Base-by-base conservation (phyloP, 225 moss, liverwort and hornwort genomes). In the Straminergon stramineum region DNA sequence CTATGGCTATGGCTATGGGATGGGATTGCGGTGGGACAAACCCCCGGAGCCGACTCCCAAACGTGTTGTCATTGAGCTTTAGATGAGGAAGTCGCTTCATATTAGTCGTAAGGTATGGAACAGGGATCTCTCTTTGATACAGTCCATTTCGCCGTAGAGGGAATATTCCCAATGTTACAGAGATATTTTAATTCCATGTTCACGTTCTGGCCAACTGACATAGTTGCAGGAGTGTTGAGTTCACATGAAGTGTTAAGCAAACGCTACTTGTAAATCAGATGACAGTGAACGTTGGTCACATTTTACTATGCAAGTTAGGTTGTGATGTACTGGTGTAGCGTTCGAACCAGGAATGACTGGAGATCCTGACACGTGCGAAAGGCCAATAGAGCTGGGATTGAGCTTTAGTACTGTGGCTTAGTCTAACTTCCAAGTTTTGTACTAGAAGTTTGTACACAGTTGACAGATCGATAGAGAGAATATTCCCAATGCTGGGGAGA, bases 21-120 rank as follows among this genome's bases (percentile, higher is more conserved):
- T 95, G 81, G 98, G 98, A 88, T 90, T 95, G 55, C 93, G 95
- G 79, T 98, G 97, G 98, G 98, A 98, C 87, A 97, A 96, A 81
- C 91, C 90, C 8, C 94, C 86, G 10, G 88, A 94, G 74, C 84
- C 93, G 91, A 53, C 73, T 57, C 90, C 93, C 60, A 95, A 98
- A 65, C 95, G 94, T 81, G 90, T 97, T 51, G 91, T 98, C 56
- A 95, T 98, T 90, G 98, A 96, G 91, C 89, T 98, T n/a, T 97
- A 91, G 92, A 41, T 66, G 57, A 48, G 39, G 82, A 55, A 79
- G 39, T 88, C 77, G 27, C 61, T 76, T 75, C 85, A 45, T n/a
- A 27, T 7, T 64, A 22, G 68, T 61, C 17, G 48, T 16, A 11
- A 56, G 57, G 61, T 34, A 85, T 85, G 37, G 23, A 45, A 30